A percentile compares a stretch with the other conserved stretches of the same genome.
phyloP scores from a whole-genome alignment of 495 filamentous ascomycete species.

The Astrothelium subdiscretum region DNA sequence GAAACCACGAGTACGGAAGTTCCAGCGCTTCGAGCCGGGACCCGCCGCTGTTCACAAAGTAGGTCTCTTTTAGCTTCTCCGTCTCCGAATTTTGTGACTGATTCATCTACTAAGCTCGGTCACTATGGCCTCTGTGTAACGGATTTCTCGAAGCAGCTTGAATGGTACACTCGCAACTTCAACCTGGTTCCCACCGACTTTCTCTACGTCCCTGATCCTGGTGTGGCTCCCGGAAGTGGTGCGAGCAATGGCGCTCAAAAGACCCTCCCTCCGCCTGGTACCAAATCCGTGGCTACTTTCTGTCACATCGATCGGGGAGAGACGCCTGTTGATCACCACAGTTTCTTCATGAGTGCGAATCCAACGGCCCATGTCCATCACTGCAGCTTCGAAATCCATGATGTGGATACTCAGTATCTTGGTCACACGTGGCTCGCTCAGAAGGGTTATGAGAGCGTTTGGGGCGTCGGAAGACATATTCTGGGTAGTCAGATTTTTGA shows the following conservation, averaged over 20 bases:
- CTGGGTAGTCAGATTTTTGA: slow-evolving; percentile 57
- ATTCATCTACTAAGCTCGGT: slow-evolving; percentile 35
- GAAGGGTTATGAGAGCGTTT: slow-evolving; percentile 54
- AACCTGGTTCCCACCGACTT: slow-evolving; percentile 49
- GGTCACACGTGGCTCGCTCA: slow-evolving; percentile 59
- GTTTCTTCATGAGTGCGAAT: slow-evolving; percentile 50
- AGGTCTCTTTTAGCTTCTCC: background rate
- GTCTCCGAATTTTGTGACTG: background rate
- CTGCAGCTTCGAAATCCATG: slow-evolving; percentile 60
- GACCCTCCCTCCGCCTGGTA: slow-evolving; percentile 2
- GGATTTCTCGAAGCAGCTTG: slow-evolving; percentile 42
- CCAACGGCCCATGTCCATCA: slow-evolving; percentile 55
- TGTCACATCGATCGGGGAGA: slow-evolving; percentile 51
- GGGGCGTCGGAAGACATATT: slow-evolving; percentile 62
- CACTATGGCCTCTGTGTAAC: slow-evolving; percentile 58
- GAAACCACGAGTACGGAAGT: slow-evolving; percentile 26
- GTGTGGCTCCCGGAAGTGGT: slow-evolving; percentile 2
- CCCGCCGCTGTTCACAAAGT: slow-evolving; percentile 58
- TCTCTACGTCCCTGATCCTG: slow-evolving; percentile 34
- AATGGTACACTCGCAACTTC: slow-evolving; percentile 57
- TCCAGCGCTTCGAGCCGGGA: slow-evolving; percentile 36
- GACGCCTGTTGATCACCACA: slow-evolving; percentile 57
- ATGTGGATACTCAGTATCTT: slow-evolving; percentile 63
- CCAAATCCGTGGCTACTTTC: slow-evolving; percentile 48
- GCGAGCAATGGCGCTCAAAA: background rate